Conservation (phyloP, 192 early-diverging fungal genomes). For the Coemansia sp. region DNA sequence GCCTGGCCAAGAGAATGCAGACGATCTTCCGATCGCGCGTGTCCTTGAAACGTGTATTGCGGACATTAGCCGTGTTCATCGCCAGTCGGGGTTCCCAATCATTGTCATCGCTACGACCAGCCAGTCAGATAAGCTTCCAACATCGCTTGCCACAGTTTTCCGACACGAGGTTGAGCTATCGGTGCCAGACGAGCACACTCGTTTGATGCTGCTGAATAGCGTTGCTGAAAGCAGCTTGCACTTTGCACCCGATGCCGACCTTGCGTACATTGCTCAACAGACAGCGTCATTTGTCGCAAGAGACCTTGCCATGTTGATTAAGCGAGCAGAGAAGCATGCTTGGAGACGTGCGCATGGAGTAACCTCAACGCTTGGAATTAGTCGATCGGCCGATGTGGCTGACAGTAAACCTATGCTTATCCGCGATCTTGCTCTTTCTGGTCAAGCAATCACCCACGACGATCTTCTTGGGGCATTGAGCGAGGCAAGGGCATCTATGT, state of each 20-base stretch:
- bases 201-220: constrained; percentile 65
- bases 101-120: constrained; percentile 76
- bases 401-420: constrained; percentile 8
- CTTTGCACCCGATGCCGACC: constrained; percentile 75
- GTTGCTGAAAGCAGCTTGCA: constrained; percentile 47
- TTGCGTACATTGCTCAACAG: constrained; percentile 77
- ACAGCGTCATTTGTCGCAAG: constrained; percentile 89
- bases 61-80: constrained; percentile 22
- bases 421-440: constrained; percentile 65
- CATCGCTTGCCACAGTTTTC: constrained; percentile 75
- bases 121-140: constrained; percentile 79
- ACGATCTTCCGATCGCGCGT: constrained; percentile 46
- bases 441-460: constrained; percentile 69
- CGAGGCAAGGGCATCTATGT: constrained; percentile 76
- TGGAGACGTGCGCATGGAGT: constrained; percentile 53
- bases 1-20: constrained; percentile 36
- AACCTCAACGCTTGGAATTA: background rate
- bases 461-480: constrained; percentile 82
- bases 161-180: constrained; percentile 72
- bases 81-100: constrained; percentile 63
- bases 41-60: constrained; percentile 42
- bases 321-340: constrained; percentile 67
- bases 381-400: background rate
- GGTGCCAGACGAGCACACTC: constrained; percentile 70
- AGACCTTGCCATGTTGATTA: constrained; percentile 78